Conservation (phyloP, 140 eudicot species). For the Cichorium intybus region DNA sequence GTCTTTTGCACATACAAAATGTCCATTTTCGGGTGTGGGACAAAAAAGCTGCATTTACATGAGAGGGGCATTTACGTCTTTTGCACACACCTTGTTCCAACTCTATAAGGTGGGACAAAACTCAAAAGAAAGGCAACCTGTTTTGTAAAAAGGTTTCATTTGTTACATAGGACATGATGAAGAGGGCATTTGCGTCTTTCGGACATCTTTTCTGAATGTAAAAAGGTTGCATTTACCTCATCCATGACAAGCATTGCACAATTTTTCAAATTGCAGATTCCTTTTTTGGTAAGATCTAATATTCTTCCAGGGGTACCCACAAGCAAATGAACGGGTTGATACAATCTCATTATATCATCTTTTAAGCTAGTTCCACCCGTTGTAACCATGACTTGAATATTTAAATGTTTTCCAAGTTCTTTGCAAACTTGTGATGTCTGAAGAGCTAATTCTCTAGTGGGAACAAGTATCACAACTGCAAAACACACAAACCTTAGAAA, state of each 20-base stretch:
- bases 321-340: conserved; percentile 88
- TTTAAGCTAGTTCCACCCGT: conserved; percentile 94
- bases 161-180: too few species aligned
- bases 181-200: background rate
- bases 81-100: too few species aligned
- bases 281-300: conserved; percentile 73
- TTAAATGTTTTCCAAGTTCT: conserved; percentile 83
- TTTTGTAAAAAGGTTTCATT: too few species aligned
- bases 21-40: too few species aligned
- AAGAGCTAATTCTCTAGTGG: conserved; percentile 86
- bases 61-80: too few species aligned
- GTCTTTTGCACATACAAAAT: too few species aligned
- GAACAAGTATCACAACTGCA: conserved; percentile 88
- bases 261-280: conserved; percentile 58
- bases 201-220: too few species aligned
- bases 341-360: conserved; percentile 82
- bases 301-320: conserved; percentile 95
- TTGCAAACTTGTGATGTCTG: conserved; percentile 93
- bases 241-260: conserved; percentile 80
- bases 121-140: too few species aligned
- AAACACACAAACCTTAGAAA: background rate
- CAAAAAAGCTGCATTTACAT: too few species aligned
- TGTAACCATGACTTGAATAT: conserved; percentile 81
- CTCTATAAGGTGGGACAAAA: too few species aligned
- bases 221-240: too few species aligned